A percentile compares a stretch with the other conserved stretches of the same genome.
These are phyloP conservation scores for Aureobasidium sp. DNA, from an alignment of 2,329 filamentous ascomycete species.

Conservation along the genomic window DNA sequence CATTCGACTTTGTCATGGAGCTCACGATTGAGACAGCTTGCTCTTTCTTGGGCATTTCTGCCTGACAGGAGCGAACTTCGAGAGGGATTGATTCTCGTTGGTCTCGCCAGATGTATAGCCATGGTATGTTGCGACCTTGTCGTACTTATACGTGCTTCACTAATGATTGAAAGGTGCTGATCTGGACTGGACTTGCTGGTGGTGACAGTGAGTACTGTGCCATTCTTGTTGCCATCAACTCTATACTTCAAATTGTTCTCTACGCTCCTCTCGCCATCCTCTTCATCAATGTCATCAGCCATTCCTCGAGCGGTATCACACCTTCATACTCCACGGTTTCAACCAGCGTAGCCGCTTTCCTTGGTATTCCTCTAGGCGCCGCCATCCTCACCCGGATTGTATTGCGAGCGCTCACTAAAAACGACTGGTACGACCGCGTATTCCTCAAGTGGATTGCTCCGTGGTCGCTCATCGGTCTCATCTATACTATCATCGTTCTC, in stretches of 20 bases:
- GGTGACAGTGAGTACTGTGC: conserved; percentile 56
- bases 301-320: conserved; percentile 29
- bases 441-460: conserved; percentile 67
- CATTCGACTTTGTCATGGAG: no score
- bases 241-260: conserved; percentile 41
- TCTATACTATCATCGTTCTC: conserved; percentile 81
- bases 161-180: conserved; percentile 33
- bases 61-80: conserved; percentile 42
- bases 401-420: conserved; percentile 41
- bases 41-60: conserved; percentile 56
- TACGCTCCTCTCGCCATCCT: conserved; percentile 43
- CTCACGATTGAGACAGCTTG: no score
- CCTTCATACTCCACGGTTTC: conserved; percentile 59
- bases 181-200: conserved; percentile 72
- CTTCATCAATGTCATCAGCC: conserved; percentile 59
- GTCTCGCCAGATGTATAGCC: conserved; percentile 77
- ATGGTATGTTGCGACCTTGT: conserved; percentile 50
- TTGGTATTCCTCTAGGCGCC: conserved; percentile 72
- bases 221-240: conserved; percentile 43
- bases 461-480: conserved; percentile 70
- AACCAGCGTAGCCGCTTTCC: conserved; percentile 73
- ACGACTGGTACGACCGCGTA: conserved; percentile 54
- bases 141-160: no score
- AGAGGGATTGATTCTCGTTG: conserved; percentile 70
- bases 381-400: conserved; percentile 67